phyloP scores from a whole-genome alignment of 2,329 filamentous ascomycete genomes.

The Cryphonectria radicalis region DNA sequence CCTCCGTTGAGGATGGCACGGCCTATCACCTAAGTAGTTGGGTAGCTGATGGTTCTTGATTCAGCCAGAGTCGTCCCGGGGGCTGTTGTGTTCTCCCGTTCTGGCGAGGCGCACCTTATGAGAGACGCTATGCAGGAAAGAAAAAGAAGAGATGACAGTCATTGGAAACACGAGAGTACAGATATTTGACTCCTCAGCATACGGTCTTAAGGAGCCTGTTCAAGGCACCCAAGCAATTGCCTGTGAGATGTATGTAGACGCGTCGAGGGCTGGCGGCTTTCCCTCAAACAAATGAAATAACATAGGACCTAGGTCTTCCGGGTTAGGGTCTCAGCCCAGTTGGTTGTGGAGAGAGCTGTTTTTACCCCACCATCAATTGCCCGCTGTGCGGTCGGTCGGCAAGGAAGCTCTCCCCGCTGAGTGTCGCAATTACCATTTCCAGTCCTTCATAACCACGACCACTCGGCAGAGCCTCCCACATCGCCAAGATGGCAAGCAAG shows the following conservation, averaged over 20 bases:
- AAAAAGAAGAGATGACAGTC: neutral
- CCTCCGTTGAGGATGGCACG: no score
- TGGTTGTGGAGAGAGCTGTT: neutral
- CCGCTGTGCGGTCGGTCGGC: neutral
- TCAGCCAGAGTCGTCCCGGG: no score
- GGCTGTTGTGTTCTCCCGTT: neutral
- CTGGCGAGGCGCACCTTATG: neutral
- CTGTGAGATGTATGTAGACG: neutral
- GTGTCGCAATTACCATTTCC: constrained; percentile 6
- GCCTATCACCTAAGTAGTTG: no score
- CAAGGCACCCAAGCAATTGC: no score
- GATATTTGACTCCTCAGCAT: neutral
- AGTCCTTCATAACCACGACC: neutral
- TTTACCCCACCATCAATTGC: constrained; percentile 16
- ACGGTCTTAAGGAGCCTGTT: neutral
- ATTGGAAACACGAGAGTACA: neutral
- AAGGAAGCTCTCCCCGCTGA: neutral
- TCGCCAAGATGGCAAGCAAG: constrained; percentile 44
- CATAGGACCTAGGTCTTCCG: neutral
- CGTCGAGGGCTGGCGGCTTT: neutral
- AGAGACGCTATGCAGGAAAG: neutral
- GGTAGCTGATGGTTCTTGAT: no score
- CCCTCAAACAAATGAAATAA: neutral
- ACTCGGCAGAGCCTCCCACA: neutral
- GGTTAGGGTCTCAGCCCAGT: neutral